A percentile compares a stretch with the other conserved stretches of the same genome.
Conservation (phyloP, 441 rosid species). For the Corymbia citriodora region DNA sequence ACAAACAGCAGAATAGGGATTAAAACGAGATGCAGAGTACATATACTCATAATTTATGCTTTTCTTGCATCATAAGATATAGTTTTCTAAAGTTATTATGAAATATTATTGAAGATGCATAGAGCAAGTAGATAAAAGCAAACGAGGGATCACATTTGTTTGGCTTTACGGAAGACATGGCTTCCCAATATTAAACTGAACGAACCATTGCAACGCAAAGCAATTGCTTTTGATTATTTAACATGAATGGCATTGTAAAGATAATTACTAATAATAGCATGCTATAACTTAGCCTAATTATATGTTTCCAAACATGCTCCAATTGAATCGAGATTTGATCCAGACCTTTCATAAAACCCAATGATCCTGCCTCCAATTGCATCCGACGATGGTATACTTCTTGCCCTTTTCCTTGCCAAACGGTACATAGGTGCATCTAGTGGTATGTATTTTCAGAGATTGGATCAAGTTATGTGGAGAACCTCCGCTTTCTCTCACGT, state of each 20-base stretch:
- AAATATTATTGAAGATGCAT: not conserved
- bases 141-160: not conserved
- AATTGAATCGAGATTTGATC: not conserved
- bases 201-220: not conserved
- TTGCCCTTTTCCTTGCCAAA: not conserved
- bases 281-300: not conserved
- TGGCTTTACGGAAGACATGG: not conserved
- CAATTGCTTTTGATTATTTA: not conserved
- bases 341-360: not conserved
- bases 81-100: not conserved
- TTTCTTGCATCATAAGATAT: not conserved
- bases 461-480: not conserved
- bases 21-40: not conserved
- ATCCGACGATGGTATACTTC: not conserved
- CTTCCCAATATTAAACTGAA: not conserved
- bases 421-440: not conserved
- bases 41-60: not conserved
- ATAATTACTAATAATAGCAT: not conserved
- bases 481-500: not conserved
- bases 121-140: not conserved
- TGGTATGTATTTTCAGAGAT: not conserved
- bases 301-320: not conserved
- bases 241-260: not conserved
- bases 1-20: not conserved
- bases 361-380: not conserved